phyloP scores from a whole-genome alignment of 2,329 filamentous ascomycete genomes.

The Xylariaceae sp. region DNA sequence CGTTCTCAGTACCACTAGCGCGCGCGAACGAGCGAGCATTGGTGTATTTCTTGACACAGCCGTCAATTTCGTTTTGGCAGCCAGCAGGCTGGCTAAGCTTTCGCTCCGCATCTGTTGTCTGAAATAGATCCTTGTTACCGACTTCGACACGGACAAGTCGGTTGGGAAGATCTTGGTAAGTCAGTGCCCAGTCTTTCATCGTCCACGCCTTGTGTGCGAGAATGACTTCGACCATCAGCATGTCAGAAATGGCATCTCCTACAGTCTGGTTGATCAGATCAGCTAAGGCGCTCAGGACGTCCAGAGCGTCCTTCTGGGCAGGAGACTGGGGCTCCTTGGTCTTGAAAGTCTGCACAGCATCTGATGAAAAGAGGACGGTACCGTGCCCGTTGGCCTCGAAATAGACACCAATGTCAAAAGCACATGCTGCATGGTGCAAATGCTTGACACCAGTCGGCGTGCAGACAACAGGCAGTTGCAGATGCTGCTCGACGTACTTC shows the following conservation, averaged over 20 bases:
- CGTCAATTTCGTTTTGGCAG: conserved; percentile 81
- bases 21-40: conserved; percentile 86
- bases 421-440: conserved; percentile 91
- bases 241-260: conserved; percentile 91
- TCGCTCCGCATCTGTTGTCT: conserved; percentile 88
- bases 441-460: conserved; percentile 97
- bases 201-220: conserved; percentile 93
- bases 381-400: conserved; percentile 99
- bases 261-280: conserved; percentile 98
- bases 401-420: conserved; percentile 94
- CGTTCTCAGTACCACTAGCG: conserved; percentile 92
- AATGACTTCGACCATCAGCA: conserved; percentile 93
- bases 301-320: conserved; percentile 83
- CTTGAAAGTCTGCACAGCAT: conserved; percentile 74
- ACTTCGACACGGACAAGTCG: conserved; percentile 92
- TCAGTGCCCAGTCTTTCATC: conserved; percentile 85
- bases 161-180: conserved; percentile 92
- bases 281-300: conserved; percentile 75
- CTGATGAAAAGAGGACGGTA: conserved; percentile 88
- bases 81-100: conserved; percentile 75
- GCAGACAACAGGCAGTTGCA: conserved; percentile 86
- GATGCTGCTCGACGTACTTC: conserved; percentile 81
- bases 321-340: conserved; percentile 83
- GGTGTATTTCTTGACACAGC: conserved; percentile 83
- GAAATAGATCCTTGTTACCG: conserved; percentile 78